Conservation (phyloP, 805 yeast genomes). For the Pichia scutulata region DNA sequence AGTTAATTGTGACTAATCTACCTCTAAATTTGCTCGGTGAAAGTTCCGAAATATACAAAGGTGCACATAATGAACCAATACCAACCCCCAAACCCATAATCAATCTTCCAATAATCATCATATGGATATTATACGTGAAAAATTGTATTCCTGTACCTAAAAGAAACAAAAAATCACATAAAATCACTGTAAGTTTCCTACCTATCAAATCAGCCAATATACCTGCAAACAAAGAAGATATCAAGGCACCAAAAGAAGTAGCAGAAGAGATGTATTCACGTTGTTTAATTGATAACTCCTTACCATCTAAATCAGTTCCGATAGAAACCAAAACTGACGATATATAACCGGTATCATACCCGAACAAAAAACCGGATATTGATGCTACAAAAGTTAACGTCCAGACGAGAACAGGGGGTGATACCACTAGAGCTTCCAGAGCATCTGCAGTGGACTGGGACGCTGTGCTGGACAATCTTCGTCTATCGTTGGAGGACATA, state of each 20-base stretch:
- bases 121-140: constrained; percentile 35
- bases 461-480: neutral
- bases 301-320: constrained; percentile 42
- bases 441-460: constrained; percentile 2
- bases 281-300: constrained; percentile 59
- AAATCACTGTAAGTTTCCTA: constrained; percentile 37
- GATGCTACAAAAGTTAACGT: constrained; percentile 26
- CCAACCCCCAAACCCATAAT: constrained; percentile 52
- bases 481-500: neutral
- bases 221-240: constrained; percentile 45
- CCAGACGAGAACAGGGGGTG: constrained; percentile 2
- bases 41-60: constrained; percentile 45
- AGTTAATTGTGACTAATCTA: constrained; percentile 43
- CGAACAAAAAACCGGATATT: constrained; percentile 53
- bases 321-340: constrained; percentile 48
- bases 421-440: neutral
- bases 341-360: constrained; percentile 54
- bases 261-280: constrained; percentile 57
- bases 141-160: constrained; percentile 43
- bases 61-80: constrained; percentile 46
- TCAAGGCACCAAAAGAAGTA: constrained; percentile 48
- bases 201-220: constrained; percentile 42
- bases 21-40: constrained; percentile 49
- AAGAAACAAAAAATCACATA: constrained; percentile 40
- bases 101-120: constrained; percentile 47